A percentile compares a stretch with the other conserved stretches of the same genome.
phyloP scores from a whole-genome alignment of 2,329 filamentous ascomycete species.

The Epicoccum sorghinum region DNA sequence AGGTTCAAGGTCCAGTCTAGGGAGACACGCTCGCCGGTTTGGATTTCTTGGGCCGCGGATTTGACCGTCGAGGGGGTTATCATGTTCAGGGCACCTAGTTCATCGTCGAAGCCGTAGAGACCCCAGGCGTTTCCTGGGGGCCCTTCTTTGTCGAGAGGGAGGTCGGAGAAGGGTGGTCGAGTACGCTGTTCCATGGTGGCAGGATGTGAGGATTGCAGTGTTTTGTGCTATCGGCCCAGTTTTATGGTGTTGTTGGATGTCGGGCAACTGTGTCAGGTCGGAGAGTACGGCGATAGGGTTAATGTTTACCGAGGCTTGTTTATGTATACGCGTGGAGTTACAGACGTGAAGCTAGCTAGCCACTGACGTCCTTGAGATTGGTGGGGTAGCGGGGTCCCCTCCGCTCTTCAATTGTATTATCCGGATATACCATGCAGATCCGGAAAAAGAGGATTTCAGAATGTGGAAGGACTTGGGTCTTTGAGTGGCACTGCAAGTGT shows the following conservation, averaged over 20 bases:
- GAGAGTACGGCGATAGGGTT: no score
- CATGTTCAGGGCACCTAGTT: slow-evolving; percentile 62
- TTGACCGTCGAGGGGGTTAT: slow-evolving; percentile 56
- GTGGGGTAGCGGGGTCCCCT: slow-evolving; percentile 14
- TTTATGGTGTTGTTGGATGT: no score
- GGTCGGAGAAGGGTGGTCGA: slow-evolving; percentile 51
- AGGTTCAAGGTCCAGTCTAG: slow-evolving; percentile 52
- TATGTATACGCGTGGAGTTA: slow-evolving; percentile 28
- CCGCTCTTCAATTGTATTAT: slow-evolving; percentile 4
- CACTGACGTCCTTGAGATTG: slow-evolving; percentile 9
- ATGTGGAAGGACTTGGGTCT: no score
- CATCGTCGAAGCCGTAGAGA: slow-evolving; percentile 58
- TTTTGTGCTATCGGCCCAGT: no score
- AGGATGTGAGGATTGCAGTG: neutral
- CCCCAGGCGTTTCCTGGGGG: slow-evolving; percentile 64
- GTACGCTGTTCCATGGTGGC: slow-evolving; percentile 24
- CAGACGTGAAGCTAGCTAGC: slow-evolving; percentile 29
- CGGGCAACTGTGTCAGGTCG: neutral
- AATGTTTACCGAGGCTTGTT: slow-evolving; percentile 2
- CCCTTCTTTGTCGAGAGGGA: slow-evolving; percentile 58
- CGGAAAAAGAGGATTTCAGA: neutral
- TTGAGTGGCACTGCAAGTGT: neutral
- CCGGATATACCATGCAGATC: slow-evolving; percentile 12
- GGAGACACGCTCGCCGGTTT: slow-evolving; percentile 47
- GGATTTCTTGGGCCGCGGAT: slow-evolving; percentile 54